Base-by-base conservation (phyloP, 495 filamentous ascomycete genomes). In the Podospora tetraspora region DNA sequence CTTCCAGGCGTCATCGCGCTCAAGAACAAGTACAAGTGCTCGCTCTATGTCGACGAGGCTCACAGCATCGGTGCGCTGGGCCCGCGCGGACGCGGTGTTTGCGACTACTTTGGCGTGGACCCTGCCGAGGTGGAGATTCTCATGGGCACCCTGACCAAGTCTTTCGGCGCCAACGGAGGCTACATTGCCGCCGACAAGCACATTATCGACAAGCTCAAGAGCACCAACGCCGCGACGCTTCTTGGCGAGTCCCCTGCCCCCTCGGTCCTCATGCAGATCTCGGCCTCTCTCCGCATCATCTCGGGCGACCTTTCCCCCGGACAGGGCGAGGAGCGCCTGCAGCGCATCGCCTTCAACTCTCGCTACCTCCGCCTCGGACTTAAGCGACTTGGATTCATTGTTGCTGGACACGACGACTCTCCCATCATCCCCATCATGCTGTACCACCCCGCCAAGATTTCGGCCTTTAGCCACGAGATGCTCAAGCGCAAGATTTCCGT, bases 391-490 rank as follows among this genome's bases (percentile, higher is more conserved):
- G 95, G 95, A 63, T 94, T 93, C 84, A 99, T 99, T 77, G 89
- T 97, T 64, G 96, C 93, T 74, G 95, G 95, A 66, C 92, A 97
- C 76, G 95, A 99, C 79, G 95, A 99, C 80, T 97, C 93, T 19
- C 95, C 95, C 65, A 98, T 99, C 78, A 92, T 99, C 70, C 95
- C 95, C 62, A 69, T 98, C 73, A 82, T 97, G 66, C 87, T 99
- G 34, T 99, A 97, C 83, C 92, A 97, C 80, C 96, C 95, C 11
- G 95, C 90, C 66, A 99, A 99, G 80, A 96, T 99, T 82, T 91
- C 95, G 9, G 95, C 95, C 34, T 99, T 99, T 79, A 96, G 92
- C 37, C 95, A 96, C 77, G 94, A 98, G 79, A 98, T 99, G 95
- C 86, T 98, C 34, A 90, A 89, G 74, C 92, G 95, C 70, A 97